Percentiles rank a stretch among this genome's conserved stretches.
Evolutionary conservation across 2,329 filamentous ascomycete species (phyloP).

Genomic region (Pseudogymnoascus sp.): DNA sequence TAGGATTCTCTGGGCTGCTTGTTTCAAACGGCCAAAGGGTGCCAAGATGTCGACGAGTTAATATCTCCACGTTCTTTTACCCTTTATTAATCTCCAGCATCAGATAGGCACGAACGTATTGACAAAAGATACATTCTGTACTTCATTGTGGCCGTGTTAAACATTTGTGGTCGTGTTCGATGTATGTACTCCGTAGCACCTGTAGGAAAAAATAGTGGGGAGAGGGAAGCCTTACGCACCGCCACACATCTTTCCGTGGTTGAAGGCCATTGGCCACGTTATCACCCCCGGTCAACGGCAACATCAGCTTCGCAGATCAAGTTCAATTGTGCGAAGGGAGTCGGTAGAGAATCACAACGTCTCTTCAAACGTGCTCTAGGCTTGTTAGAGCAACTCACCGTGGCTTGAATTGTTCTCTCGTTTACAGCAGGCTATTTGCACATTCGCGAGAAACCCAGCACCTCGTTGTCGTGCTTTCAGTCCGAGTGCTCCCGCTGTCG

Average conservation of each 20-base stretch:
- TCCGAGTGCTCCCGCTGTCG: constrained; percentile 8
- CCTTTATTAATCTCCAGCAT: neutral
- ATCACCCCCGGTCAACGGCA: constrained; percentile 3
- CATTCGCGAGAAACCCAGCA: neutral
- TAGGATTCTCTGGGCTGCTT: neutral
- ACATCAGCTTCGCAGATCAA: constrained; percentile 11
- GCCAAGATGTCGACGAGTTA: neutral
- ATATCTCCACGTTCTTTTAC: neutral
- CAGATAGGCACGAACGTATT: neutral
- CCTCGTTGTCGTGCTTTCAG: neutral
- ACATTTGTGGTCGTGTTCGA: constrained; percentile 4
- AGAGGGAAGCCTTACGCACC: neutral
- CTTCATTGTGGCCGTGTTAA: constrained; percentile 2
- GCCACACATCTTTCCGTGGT: constrained; percentile 8
- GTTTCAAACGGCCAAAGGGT: neutral
- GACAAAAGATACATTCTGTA: neutral
- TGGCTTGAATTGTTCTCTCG: constrained; percentile 6
- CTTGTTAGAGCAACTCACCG: neutral
- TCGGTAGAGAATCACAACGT: neutral
- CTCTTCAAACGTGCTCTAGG: neutral
- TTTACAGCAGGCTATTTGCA: neutral
- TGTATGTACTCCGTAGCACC: constrained; percentile 1
- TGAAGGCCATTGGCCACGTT: constrained; percentile 7
- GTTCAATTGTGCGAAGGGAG: constrained; percentile 10
- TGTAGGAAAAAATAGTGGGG: constrained; percentile 2